Evolutionary conservation across 192 early-diverging fungal species (phyloP).

Genomic region (Borealophlyctis nickersoniae): DNA sequence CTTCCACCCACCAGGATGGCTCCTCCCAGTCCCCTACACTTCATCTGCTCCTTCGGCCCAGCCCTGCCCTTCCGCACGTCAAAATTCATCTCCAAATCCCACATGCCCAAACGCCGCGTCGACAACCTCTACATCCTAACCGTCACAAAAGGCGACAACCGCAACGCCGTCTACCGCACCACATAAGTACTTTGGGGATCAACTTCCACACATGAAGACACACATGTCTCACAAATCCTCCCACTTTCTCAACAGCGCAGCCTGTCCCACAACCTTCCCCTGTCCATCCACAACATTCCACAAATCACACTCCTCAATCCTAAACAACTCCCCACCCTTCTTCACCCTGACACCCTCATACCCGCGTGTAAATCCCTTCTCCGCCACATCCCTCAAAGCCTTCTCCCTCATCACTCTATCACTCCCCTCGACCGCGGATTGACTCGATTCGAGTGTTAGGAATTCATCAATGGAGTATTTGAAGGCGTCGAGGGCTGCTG

Average conservation of each 20-base stretch:
- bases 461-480: not conserved
- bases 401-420: not conserved
- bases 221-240: no score
- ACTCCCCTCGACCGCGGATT: not conserved
- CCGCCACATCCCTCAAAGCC: not conserved
- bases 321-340: not conserved
- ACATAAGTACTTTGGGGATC: no score
- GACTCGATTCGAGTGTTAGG: not conserved
- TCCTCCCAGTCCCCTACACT: slow-evolving; percentile 1
- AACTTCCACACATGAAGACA: no score
- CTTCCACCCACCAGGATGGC: not conserved
- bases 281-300: not conserved
- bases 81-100: not conserved
- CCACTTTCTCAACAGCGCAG: no score
- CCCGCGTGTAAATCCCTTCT: not conserved
- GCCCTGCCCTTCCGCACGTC: not conserved
- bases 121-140: slow-evolving; percentile 61
- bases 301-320: not conserved
- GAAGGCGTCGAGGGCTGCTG: not conserved
- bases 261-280: slow-evolving; percentile 1
- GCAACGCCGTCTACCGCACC: slow-evolving; percentile 49
- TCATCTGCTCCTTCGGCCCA: not conserved
- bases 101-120: slow-evolving; percentile 25
- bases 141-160: slow-evolving; percentile 58
- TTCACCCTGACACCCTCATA: not conserved